These are phyloP conservation scores for Amylostereum areolatum DNA, from an alignment of 1,284 basidiomycete genomes.

Conservation along the genomic window DNA sequence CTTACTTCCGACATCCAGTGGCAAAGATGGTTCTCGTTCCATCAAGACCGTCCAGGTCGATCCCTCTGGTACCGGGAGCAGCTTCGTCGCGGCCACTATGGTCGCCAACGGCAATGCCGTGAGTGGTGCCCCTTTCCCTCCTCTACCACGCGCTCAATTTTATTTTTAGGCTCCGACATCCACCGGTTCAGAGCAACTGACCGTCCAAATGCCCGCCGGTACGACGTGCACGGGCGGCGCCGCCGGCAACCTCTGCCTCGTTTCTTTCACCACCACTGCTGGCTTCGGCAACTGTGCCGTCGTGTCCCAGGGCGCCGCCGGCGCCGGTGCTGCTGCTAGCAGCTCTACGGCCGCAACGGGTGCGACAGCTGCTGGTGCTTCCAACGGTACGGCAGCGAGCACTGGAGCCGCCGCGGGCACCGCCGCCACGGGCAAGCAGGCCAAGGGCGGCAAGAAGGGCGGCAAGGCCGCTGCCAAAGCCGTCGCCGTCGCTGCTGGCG, in stretches of 20 bases:
- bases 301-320: conserved; percentile 11
- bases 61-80: conserved; percentile 29
- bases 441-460: too few relatives aligned
- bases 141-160: background rate
- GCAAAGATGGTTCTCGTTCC: conserved; percentile 44
- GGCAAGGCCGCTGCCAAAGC: too few relatives aligned
- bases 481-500: background rate
- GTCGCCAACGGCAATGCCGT: conserved; percentile 32
- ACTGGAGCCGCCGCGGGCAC: background rate
- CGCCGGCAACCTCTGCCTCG: conserved; percentile 34
- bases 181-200: conserved; percentile 31
- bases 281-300: conserved; percentile 43
- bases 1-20: conserved; percentile 19
- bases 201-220: conserved; percentile 34
- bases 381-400: background rate
- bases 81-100: conserved; percentile 29
- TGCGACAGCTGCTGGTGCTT: background rate
- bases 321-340: background rate
- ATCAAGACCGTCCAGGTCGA: conserved; percentile 30
- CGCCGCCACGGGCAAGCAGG: background rate
- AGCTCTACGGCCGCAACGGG: background rate
- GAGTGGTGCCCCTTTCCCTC: conserved; percentile 1
- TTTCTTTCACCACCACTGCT: conserved; percentile 32
- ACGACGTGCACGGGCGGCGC: conserved; percentile 40
- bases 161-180: conserved; percentile 14